These are phyloP conservation scores for Podospora conica DNA, from an alignment of 495 filamentous ascomycete genomes.

Conservation along the genomic window DNA sequence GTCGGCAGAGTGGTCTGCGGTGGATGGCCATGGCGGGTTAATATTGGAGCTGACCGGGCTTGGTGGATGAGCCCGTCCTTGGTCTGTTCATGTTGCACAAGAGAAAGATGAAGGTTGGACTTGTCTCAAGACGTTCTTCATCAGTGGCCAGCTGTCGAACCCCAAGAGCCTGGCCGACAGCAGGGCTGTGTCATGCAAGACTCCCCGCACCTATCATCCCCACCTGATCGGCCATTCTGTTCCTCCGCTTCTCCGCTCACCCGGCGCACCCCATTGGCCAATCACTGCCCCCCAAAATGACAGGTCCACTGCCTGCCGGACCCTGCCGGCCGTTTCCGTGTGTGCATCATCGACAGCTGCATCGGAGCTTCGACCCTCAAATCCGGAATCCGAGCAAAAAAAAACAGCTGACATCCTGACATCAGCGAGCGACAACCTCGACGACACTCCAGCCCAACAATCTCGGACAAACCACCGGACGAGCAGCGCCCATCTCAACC, in stretches of 20 bases:
- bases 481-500: neutral
- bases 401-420: conserved; percentile 1
- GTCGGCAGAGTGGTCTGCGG: neutral
- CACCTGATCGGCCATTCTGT: neutral
- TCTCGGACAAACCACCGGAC: neutral
- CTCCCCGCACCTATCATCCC: neutral
- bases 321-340: neutral
- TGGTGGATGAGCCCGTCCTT: neutral
- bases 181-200: neutral
- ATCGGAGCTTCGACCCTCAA: conserved; percentile 2
- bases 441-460: neutral
- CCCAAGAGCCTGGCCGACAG: too few species aligned
- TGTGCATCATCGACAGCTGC: neutral
- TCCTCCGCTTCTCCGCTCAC: neutral
- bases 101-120: neutral
- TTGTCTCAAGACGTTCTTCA: neutral
- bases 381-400: conserved; percentile 9
- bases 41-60: neutral
- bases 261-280: neutral
- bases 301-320: neutral
- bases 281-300: neutral
- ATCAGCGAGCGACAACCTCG: conserved; percentile 10
- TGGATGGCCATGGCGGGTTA: neutral
- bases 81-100: neutral
- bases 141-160: neutral